phyloP scores from a whole-genome alignment of 2,329 filamentous ascomycete species.

The Aureobasidium sp. region DNA sequence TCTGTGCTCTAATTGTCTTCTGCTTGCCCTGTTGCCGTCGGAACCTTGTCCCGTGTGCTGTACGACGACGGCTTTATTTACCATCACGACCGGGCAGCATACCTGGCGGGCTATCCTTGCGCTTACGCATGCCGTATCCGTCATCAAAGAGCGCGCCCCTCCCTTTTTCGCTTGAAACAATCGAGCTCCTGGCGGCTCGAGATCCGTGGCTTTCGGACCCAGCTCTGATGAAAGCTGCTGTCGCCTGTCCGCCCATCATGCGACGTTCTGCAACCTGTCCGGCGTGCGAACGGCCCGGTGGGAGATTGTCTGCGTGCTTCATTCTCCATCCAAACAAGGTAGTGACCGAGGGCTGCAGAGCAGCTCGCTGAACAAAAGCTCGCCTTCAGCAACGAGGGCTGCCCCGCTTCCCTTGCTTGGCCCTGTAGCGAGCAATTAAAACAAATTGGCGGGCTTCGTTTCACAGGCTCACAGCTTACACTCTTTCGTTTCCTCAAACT shows the following conservation, averaged over 20 bases:
- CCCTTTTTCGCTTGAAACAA: constrained; percentile 13
- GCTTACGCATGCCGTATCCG: constrained; percentile 13
- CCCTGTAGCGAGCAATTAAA: constrained; percentile 10
- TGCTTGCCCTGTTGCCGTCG: constrained; percentile 15
- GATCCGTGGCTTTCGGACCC: neutral
- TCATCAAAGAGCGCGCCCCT: constrained; percentile 11
- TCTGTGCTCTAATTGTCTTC: constrained; percentile 12
- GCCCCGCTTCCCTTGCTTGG: constrained; percentile 14
- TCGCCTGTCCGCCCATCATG: neutral
- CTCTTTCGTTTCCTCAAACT: constrained; percentile 13
- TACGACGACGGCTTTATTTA: constrained; percentile 11
- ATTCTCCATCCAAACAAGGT: neutral
- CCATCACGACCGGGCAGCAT: constrained; percentile 10
- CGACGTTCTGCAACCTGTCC: constrained; percentile 3
- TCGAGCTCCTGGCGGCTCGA: constrained; percentile 8
- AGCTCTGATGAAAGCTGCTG: neutral
- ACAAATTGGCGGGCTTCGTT: constrained; percentile 10
- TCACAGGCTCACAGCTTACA: constrained; percentile 14
- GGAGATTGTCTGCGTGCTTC: neutral
- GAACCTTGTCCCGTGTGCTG: constrained; percentile 13
- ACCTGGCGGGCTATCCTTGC: constrained; percentile 12
- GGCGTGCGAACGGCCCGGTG: neutral
- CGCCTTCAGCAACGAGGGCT: neutral
- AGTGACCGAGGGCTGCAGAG: neutral
- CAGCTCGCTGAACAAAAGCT: neutral